Evolutionary conservation across 805 yeast genomes (phyloP).

Genomic region (Pichia kluyveri): DNA sequence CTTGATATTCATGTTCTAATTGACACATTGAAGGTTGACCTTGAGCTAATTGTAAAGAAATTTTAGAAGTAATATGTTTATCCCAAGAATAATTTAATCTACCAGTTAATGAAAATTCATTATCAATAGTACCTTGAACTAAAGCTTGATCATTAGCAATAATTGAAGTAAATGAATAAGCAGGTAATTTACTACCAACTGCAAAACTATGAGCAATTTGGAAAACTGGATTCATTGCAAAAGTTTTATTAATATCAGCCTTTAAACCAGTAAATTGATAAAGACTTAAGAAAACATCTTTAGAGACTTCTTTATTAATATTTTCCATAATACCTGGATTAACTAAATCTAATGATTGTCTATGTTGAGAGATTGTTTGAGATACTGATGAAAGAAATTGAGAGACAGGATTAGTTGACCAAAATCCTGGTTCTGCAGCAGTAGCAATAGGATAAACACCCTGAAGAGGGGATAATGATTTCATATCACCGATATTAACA

Average conservation of each 20-base stretch:
- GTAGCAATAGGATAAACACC: slow-evolving; percentile 41
- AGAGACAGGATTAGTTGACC: slow-evolving; percentile 79
- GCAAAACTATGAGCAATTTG: slow-evolving; percentile 93
- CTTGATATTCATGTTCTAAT: slow-evolving; percentile 93
- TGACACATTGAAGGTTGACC: slow-evolving; percentile 92
- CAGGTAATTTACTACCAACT: slow-evolving; percentile 80
- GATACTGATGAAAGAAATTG: slow-evolving; percentile 72
- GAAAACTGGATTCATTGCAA: slow-evolving; percentile 86
- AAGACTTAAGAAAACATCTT: slow-evolving; percentile 86
- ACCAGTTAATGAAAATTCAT: slow-evolving; percentile 76
- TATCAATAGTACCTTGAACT: slow-evolving; percentile 87
- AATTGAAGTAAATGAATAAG: slow-evolving; percentile 84
- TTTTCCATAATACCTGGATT: slow-evolving; percentile 96
- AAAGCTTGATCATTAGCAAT: slow-evolving; percentile 81
- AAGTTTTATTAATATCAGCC: slow-evolving; percentile 92
- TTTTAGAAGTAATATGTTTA: slow-evolving; percentile 66
- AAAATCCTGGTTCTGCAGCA: slow-evolving; percentile 43
- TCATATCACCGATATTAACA: slow-evolving; percentile 47
- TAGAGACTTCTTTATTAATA: slow-evolving; percentile 84
- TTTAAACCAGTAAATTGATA: slow-evolving; percentile 91
- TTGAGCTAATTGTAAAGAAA: slow-evolving; percentile 78
- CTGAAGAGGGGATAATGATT: slow-evolving; percentile 49
- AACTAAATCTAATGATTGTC: slow-evolving; percentile 69
- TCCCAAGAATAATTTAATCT: slow-evolving; percentile 90
- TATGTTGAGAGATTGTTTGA: slow-evolving; percentile 62